Base-by-base conservation (phyloP, 192 early-diverging fungal species). In the Thamnidium elegans region DNA sequence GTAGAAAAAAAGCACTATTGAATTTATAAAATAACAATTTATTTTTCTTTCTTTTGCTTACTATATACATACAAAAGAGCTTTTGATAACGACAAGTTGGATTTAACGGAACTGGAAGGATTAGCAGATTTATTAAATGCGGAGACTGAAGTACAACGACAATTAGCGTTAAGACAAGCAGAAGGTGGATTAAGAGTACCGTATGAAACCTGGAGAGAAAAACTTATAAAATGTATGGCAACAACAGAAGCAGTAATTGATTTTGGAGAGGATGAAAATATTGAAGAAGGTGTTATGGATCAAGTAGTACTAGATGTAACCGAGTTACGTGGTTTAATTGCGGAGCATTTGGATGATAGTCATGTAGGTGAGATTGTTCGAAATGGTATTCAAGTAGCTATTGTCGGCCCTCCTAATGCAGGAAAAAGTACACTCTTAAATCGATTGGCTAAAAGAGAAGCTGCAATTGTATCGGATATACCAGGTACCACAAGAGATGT, bases 401-500 rank as follows among this genome's bases (percentile, higher is more conserved):
- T 92, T 45, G 73, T 87, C 3, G 90, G 90, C 0, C 89, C 89
- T 34, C 88, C 89, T 7, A 92, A 92, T 70, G 84, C 88, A 17
- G 90, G 90, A 11, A 90, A 92, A 65, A 90, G 89, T 63, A 87
- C 83, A 7, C 74, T 92, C 51, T 66, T 92, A 0, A 92, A 92
- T 59, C 72, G 69, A 52, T 71, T 87, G 31, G 89, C 89, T 3
- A 83, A 84, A 58, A 76, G 87, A 26, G 83, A 87, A 63, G 90
- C 88, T 11, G 89, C 89, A 0, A 90, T 92, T 46, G 89, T 90
- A 31, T 90, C 88, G 32, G 78, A 82, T 6, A 79, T 84, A 19
- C 85, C 89, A 23, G 90, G 90, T 14, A 92, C 90, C 17, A 92
- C 89, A 7, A 65, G 90, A 4, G 90, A 92, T 74, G 70, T 92